These are phyloP conservation scores for Fusarium subglutinans DNA, from an alignment of 2,329 filamentous ascomycete genomes.

Conservation along the genomic window DNA sequence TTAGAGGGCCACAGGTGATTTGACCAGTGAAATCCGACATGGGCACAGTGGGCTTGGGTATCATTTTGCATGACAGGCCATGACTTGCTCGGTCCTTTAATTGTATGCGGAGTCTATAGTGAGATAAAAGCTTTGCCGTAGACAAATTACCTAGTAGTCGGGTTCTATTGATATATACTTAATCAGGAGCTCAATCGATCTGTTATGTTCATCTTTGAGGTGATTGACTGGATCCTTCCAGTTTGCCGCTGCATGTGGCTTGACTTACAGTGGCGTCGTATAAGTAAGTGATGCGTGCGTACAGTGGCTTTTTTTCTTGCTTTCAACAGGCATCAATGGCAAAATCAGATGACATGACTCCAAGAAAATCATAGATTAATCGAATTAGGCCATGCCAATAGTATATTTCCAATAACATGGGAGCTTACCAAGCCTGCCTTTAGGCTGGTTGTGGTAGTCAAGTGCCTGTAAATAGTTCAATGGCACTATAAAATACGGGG, in stretches of 20 bases:
- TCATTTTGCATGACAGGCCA: neutral
- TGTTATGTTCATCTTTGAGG: neutral
- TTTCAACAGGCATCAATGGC: neutral
- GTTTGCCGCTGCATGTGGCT: neutral
- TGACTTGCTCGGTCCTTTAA: neutral
- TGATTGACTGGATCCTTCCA: neutral
- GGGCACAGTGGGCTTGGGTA: constrained; percentile 2
- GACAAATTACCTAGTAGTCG: neutral
- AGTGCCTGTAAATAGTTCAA: neutral
- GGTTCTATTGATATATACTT: neutral
- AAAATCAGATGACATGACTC: neutral
- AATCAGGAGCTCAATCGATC: neutral
- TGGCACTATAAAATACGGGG: constrained; percentile 3
- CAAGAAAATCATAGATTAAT: neutral
- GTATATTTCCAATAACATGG: neutral
- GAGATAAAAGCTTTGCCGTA: neutral
- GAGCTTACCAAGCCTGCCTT: neutral
- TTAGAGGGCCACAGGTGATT: constrained; percentile 14
- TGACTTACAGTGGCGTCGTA: neutral
- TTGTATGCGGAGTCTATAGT: neutral
- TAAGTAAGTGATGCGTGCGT: neutral
- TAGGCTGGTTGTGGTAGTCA: neutral
- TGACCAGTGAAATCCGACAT: constrained; percentile 12
- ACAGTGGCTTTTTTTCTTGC: neutral
- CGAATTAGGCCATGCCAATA: neutral